Evolutionary conservation across 192 early-diverging fungal genomes (phyloP), one percentile per base, ranked within the genome.

Genomic region (Radiomyces spectabilis): DNA sequence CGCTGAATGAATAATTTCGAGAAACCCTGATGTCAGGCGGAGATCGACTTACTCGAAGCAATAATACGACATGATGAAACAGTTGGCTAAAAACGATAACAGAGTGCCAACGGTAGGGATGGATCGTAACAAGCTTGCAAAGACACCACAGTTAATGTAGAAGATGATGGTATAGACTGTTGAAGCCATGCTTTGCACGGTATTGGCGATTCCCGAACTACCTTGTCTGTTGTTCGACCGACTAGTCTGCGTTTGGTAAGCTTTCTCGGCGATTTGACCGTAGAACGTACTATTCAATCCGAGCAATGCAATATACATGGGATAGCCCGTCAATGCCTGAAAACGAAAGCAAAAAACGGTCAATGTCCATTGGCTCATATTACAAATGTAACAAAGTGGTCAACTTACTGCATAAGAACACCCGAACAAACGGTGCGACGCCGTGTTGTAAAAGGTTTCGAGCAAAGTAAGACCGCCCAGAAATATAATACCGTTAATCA

Each of bases 1-100:
- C 4, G 3, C 3, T 25, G 16, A 12, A 46, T 22, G 7, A 7
- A 46, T 9, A 13, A 46, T 47, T 38, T 39, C 12, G 27, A 26
- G 13, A 41, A n/a, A 13, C 12, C 5, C 12, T 16, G 13, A 35
- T 35, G 33, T 8, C 33, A 19, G 19, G 22, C 7, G n/a, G n/a
- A n/a, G n/a, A 15, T 22, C 1, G 19, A 59, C 57, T 66, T 60
- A 68, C 65, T 68, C 65, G 26, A 68, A 68, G 24, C 59, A 56
- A 35, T 68, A 68, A 35, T 68, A 68, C 0, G 65, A 45, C 37
- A 61, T 57, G n/a, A 61, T 41, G 22, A 52, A 43, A 33, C 59
- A 61, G 7, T 51, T 51, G 18, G 61, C 41, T 22, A 61, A 10
- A 30, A 61, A 60, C 2, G 59, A 40, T 1, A 57, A 10, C 2